Conservation (phyloP, 1,284 basidiomycete species). For the Tetrapyrgos nigripes region DNA sequence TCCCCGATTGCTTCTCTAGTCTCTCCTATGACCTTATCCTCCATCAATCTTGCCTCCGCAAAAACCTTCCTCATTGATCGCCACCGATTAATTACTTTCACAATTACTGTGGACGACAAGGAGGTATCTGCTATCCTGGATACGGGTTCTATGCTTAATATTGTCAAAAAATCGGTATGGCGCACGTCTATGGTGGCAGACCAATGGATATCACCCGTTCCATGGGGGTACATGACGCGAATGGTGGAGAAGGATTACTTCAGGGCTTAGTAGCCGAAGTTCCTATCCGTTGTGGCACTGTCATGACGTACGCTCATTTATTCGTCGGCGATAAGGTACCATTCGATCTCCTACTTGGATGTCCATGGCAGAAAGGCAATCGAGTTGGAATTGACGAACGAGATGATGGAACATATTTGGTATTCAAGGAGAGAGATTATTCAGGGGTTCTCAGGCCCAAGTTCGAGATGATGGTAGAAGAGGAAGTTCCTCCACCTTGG, state of each 20-base stretch:
- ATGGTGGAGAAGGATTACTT: neutral
- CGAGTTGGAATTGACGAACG: constrained; percentile 20
- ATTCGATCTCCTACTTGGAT: constrained; percentile 20
- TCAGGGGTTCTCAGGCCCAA: too few species aligned
- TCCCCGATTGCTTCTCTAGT: too few species aligned
- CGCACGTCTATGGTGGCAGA: neutral
- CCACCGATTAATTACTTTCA: neutral
- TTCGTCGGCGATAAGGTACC: constrained; percentile 14
- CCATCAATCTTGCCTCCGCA: neutral
- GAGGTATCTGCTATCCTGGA: neutral
- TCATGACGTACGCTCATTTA: constrained; percentile 4
- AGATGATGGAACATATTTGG: constrained; percentile 18
- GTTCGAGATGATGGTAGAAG: too few species aligned
- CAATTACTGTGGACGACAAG: neutral
- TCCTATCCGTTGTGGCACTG: neutral
- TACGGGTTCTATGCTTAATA: neutral
- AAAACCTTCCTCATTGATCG: neutral
- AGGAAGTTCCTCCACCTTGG: too few species aligned
- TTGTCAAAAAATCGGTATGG: neutral
- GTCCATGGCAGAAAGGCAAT: constrained; percentile 23
- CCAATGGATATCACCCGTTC: neutral
- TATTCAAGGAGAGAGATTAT: too few species aligned
- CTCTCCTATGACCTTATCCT: too few species aligned
- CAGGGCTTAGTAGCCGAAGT: neutral
- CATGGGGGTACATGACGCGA: neutral